These are phyloP conservation scores for Hyphopichia buzzinii DNA, from an alignment of 1,139 yeast genomes.

Conservation along the genomic window DNA sequence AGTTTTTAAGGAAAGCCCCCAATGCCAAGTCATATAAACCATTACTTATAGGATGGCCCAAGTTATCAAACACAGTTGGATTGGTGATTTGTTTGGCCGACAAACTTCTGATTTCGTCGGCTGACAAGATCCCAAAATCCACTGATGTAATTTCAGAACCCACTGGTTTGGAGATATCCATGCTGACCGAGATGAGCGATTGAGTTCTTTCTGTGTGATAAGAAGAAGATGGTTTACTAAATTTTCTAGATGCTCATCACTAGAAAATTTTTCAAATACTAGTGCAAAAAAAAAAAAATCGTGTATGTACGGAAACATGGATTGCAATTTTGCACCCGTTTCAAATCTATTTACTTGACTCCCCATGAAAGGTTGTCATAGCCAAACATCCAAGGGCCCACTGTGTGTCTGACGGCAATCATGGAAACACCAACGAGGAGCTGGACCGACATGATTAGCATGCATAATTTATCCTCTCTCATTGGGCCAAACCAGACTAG, in stretches of 20 bases:
- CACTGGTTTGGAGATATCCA: constrained; percentile 95
- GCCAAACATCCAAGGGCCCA: constrained; percentile 86
- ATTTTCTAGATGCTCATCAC: constrained; percentile 4
- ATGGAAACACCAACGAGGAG: constrained; percentile 64
- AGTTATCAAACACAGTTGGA: constrained; percentile 90
- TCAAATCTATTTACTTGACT: constrained; percentile 23
- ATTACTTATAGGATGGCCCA: constrained; percentile 93
- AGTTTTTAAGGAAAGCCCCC: constrained; percentile 87
- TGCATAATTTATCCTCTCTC: constrained; percentile 76
- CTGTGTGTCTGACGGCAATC: constrained; percentile 71
- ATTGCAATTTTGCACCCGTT: constrained; percentile 1
- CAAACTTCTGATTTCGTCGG: constrained; percentile 77
- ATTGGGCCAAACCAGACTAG: constrained; percentile 88
- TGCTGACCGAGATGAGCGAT: constrained; percentile 20
- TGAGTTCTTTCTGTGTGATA: constrained; percentile 1
- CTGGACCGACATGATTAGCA: constrained; percentile 58
- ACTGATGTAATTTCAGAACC: constrained; percentile 93
- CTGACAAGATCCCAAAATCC: constrained; percentile 82
- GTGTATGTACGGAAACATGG: too few species aligned
- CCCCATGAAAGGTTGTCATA: constrained; percentile 70
- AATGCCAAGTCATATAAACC: constrained; percentile 92
- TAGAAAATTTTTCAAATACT: constrained; percentile 1
- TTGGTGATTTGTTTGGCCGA: constrained; percentile 95
- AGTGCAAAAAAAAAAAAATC: constrained; percentile 1
- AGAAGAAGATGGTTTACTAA: constrained; percentile 2